Conservation (phyloP, 768 basidiomycete species). For the Jaapia argillacea region DNA sequence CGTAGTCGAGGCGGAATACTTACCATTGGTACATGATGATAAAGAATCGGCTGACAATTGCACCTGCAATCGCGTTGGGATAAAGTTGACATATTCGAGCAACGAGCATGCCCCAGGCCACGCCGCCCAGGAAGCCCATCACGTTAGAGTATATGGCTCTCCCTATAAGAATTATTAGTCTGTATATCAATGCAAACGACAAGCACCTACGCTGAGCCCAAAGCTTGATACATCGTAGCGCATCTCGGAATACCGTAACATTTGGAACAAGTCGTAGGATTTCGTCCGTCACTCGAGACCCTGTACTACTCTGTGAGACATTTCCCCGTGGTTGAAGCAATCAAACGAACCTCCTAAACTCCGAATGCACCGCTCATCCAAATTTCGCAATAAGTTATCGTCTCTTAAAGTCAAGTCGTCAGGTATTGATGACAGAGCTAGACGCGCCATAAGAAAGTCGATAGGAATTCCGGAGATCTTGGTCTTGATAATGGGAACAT, state of each 20-base stretch:
- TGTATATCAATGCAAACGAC: conserved; percentile 1
- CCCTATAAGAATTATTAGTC: conserved; percentile 35
- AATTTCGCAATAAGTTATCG: conserved; percentile 82
- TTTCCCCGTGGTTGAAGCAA: too few species aligned
- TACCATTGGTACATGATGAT: conserved; percentile 98
- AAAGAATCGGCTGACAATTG: conserved; percentile 96
- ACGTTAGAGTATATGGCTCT: conserved; percentile 98
- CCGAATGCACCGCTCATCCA: conserved; percentile 91
- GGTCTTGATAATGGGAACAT: conserved; percentile 89
- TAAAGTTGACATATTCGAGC: conserved; percentile 98
- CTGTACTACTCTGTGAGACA: too few species aligned
- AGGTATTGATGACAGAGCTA: conserved; percentile 80
- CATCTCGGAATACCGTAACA: conserved; percentile 88
- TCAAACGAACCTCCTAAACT: conserved; percentile 84
- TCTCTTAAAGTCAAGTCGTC: conserved; percentile 87
- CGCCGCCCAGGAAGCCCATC: conserved; percentile 94
- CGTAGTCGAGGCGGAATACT: too few species aligned
- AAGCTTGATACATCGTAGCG: conserved; percentile 90
- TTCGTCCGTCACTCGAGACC: conserved; percentile 92
- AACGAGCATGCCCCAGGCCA: conserved; percentile 98
- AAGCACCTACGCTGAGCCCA: conserved; percentile 84
- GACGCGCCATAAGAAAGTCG: conserved; percentile 89
- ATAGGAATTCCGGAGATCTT: conserved; percentile 89
- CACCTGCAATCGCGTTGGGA: conserved; percentile 88
- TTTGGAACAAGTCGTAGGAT: conserved; percentile 93